Evolutionary conservation across 148 eudicot species (phyloP).

Genomic region (Rhododendron kiyosumense): DNA sequence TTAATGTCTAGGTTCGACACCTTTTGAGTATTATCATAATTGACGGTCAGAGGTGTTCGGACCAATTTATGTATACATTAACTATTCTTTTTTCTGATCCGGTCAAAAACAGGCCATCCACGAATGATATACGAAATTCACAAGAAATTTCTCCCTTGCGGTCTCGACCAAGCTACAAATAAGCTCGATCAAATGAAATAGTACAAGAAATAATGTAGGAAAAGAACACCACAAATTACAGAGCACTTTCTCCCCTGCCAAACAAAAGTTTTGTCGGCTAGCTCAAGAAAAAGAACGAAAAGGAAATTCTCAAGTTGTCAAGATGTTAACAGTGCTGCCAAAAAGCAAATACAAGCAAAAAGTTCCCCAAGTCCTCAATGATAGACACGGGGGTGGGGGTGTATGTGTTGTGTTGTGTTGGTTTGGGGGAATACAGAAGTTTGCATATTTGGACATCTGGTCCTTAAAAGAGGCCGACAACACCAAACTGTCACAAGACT

Average conservation of each 20-base stretch:
- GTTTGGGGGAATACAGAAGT: too few relatives aligned
- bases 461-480: background rate
- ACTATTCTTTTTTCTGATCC: too few relatives aligned
- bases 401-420: too few relatives aligned
- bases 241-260: background rate
- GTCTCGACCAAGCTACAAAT: background rate
- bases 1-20: background rate
- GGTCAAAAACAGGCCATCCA: too few relatives aligned
- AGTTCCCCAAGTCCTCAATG: background rate
- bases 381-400: too few relatives aligned
- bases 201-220: background rate
- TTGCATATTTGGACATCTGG: background rate
- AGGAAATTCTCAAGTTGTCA: background rate
- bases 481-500: background rate
- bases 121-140: too few relatives aligned
- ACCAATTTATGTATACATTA: too few relatives aligned
- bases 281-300: background rate
- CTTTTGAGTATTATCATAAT: background rate
- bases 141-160: too few relatives aligned
- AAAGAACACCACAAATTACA: background rate
- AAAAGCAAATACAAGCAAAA: background rate
- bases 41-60: too few relatives aligned
- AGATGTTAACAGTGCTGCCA: background rate
- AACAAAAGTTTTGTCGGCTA: background rate
- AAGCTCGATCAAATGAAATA: background rate